Conservation (phyloP, 495 filamentous ascomycete genomes). For the Aspergillus haitiensis region DNA sequence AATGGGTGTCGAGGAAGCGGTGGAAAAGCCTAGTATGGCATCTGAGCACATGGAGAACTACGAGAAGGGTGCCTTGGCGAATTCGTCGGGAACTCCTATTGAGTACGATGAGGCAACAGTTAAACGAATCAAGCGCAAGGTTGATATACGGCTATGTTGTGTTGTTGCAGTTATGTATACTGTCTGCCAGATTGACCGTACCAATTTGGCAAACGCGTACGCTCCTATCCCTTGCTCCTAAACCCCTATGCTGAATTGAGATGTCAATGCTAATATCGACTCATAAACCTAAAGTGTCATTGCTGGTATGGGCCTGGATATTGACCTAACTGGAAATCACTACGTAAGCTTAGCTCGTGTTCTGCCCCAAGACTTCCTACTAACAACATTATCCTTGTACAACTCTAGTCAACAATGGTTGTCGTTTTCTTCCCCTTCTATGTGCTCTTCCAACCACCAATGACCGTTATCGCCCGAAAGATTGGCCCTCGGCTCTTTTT, state of each 20-base stretch:
- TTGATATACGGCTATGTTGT: constrained; percentile 11
- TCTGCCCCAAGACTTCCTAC: not conserved
- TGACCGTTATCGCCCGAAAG: constrained; percentile 51
- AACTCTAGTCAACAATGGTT: constrained; percentile 13
- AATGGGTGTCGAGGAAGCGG: not conserved
- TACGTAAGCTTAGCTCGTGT: constrained; percentile 5
- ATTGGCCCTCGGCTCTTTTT: constrained; percentile 56
- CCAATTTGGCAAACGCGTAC: constrained; percentile 18
- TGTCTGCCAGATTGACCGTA: constrained; percentile 17
- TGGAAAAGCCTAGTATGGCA: not conserved
- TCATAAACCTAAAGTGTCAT: constrained; percentile 2
- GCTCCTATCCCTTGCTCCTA: not conserved
- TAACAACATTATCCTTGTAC: not conserved
- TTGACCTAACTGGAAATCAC: constrained; percentile 13
- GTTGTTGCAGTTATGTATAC: constrained; percentile 19
- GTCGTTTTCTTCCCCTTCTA: constrained; percentile 23
- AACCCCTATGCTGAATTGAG: too few relatives aligned
- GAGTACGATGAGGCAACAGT: constrained; percentile 14
- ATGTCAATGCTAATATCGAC: too few relatives aligned
- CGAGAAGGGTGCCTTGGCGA: not conserved
- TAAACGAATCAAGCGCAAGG: constrained; percentile 18
- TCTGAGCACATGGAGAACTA: not conserved
- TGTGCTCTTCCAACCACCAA: constrained; percentile 23
- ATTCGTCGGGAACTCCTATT: constrained; percentile 2
- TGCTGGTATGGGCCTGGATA: constrained; percentile 10